These are phyloP conservation scores for Chenopodium quinoa DNA, from an alignment of 148 eudicot genomes.

Conservation along the genomic window DNA sequence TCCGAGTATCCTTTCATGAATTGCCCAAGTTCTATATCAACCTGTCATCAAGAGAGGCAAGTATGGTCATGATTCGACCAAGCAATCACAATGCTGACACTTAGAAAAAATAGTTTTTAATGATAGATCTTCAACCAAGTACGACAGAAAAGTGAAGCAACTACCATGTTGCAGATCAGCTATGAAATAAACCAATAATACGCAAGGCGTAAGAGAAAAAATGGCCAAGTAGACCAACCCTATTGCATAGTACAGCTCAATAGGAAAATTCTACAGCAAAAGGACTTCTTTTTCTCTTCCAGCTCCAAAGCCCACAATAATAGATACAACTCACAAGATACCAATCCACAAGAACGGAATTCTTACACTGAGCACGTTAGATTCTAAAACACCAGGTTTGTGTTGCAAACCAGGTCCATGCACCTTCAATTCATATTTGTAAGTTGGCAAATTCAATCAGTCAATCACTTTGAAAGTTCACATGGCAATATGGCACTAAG, in stretches of 20 bases:
- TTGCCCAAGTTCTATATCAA: conserved; percentile 73
- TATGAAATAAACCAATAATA: not conserved
- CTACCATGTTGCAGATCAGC: not conserved
- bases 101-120: not conserved
- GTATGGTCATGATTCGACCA: conserved; percentile 8
- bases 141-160: not conserved
- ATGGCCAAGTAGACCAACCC: not conserved
- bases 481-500: not conserved
- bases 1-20: conserved; percentile 86
- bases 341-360: not conserved
- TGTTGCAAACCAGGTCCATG: not conserved
- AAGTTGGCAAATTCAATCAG: too few relatives aligned
- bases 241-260: too few relatives aligned
- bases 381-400: not conserved
- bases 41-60: conserved; percentile 42
- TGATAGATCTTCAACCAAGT: not conserved
- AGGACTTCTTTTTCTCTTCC: not conserved
- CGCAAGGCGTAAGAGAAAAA: not conserved
- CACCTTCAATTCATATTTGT: not conserved
- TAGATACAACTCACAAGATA: not conserved
- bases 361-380: too few relatives aligned
- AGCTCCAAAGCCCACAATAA: not conserved
- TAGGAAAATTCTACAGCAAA: not conserved
- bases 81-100: not conserved
- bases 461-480: not conserved